phyloP scores from a whole-genome alignment of 169 alveolate species.

The Ichthyophthirius multifiliis region DNA sequence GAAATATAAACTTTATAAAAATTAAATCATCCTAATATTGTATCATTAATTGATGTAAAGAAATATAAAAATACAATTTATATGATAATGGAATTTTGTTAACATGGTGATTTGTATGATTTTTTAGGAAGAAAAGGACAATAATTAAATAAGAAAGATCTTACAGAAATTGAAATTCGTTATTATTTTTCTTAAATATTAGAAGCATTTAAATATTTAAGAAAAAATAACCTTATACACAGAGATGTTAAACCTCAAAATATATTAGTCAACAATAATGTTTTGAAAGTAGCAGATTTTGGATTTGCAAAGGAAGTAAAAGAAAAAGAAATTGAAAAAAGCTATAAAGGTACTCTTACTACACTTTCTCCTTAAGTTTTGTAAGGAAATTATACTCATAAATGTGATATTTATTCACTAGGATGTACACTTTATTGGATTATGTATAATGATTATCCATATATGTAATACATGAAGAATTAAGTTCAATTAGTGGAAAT shows the following conservation, averaged over 20 bases:
- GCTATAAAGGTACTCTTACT: constrained; percentile 19
- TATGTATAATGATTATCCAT: constrained; percentile 23
- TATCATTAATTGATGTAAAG: constrained; percentile 41
- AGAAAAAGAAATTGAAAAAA: not conserved
- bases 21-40: constrained; percentile 55
- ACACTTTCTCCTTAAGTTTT: constrained; percentile 37
- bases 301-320: constrained; percentile 34
- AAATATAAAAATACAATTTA: constrained; percentile 37
- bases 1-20: constrained; percentile 51
- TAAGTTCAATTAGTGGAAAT: not conserved
- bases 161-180: constrained; percentile 52
- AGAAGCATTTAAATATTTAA: constrained; percentile 64
- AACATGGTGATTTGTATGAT: constrained; percentile 45
- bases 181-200: constrained; percentile 54
- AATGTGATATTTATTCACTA: constrained; percentile 39
- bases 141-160: constrained; percentile 29
- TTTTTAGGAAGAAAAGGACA: not conserved
- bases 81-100: constrained; percentile 53
- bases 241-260: constrained; percentile 86
- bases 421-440: constrained; percentile 44
- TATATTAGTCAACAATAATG: constrained; percentile 48
- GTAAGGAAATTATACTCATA: constrained; percentile 14
- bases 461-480: constrained; percentile 7
- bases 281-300: constrained; percentile 36
- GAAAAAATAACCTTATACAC: constrained; percentile 63